Evolutionary conservation across 768 basidiomycete genomes (phyloP).

Genomic region (Russula emetica): DNA sequence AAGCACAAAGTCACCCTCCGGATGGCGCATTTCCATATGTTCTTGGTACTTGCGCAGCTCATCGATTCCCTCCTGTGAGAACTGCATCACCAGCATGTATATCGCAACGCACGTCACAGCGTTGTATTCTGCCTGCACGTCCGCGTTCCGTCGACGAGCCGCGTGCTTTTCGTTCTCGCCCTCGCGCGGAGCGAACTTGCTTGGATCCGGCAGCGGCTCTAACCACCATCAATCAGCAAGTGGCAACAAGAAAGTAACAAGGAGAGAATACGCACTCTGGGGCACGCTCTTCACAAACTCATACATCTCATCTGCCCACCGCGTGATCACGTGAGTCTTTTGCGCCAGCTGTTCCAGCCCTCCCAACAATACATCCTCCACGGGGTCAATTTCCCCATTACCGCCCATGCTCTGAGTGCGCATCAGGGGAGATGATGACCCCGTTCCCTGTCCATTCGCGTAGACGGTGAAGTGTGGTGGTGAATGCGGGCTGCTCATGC

Average conservation of each 20-base stretch:
- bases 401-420: conserved; percentile 37
- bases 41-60: conserved; percentile 74
- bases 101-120: conserved; percentile 84
- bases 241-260: background rate
- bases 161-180: conserved; percentile 73
- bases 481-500: conserved; percentile 37
- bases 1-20: conserved; percentile 68
- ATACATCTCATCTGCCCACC: conserved; percentile 94
- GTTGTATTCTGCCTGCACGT: conserved; percentile 75
- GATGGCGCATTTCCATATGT: conserved; percentile 74
- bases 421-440: conserved; percentile 35
- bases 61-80: conserved; percentile 90
- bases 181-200: conserved; percentile 64
- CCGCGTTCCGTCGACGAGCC: conserved; percentile 61
- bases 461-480: conserved; percentile 36
- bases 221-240: conserved; percentile 20
- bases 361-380: conserved; percentile 81
- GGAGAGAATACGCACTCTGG: conserved; percentile 54
- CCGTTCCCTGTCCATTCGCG: conserved; percentile 20
- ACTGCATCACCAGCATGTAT: conserved; percentile 88
- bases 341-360: conserved; percentile 86
- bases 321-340: conserved; percentile 90
- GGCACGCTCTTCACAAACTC: conserved; percentile 82
- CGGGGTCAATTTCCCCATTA: conserved; percentile 44
- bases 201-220: conserved; percentile 81